Base-by-base conservation (phyloP, 1,284 basidiomycete species). In the Heterobasidion irregulare region DNA sequence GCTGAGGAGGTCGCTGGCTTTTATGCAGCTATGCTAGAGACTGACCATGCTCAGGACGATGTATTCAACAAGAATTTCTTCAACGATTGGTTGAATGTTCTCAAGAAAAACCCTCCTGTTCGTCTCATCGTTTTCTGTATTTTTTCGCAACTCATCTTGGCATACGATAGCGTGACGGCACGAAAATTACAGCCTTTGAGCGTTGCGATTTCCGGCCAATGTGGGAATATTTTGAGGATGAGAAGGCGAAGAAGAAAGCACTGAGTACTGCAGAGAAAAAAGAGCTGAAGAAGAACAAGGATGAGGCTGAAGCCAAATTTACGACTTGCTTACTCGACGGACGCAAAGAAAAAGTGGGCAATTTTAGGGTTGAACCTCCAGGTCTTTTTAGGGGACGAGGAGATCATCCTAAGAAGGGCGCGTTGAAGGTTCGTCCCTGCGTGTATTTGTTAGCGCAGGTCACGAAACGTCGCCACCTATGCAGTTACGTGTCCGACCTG, bases 1-100 rank as follows among this genome's bases (percentile, higher is more conserved):
- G 79, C 95, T 1, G 97, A 99, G 71, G 97, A 99, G 70, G 95
- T 99, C 45, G 97, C 97, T 47, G 90, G 92, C 41, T 99, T 99
- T 73, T 99, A 96, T 65, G 97, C 79, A 33, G 92, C 94, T 34
- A 84, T 99, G 76, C 67, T 99, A 53, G 94, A 96, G 70, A 92
- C 93, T 2, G 93, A 96, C 61, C 95, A 99, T 66, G 92, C 91
- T 3, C 79, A 90, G 69, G 95, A 99, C 69, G 76, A 76, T 32
- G 86, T 80, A 0, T 99, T 99, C 75, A 92, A 92, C 70, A 84
- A 87, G 68, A 99, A 99, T 73, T 99, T 99, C 72, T 99, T 99
- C 70, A 77, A 86, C 1, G 95, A 98, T 69, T 99, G 90, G 79
- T 78, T 84, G 60, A 79, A 74, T 9, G 78, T 95, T 15, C 71